Evolutionary conservation across 164 flowering plant species (phyloP), one percentile per base, ranked within the genome.

Genomic region (Aristolochia californica): DNA sequence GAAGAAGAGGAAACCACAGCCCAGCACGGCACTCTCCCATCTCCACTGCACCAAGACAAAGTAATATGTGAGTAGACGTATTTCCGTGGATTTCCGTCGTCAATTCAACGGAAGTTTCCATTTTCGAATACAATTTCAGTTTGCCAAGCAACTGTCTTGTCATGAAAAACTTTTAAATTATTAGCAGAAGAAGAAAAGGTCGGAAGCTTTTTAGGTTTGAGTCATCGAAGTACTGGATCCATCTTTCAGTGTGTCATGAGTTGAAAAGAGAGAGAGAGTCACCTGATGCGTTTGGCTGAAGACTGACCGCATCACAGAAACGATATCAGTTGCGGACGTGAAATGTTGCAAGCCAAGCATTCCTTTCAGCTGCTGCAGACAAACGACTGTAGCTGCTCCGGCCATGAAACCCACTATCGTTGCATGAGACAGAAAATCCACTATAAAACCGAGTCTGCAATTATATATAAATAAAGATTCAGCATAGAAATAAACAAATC

Each of bases 331-430:
- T 1, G 53, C 67, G 26, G 75, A 81, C 20, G 99, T 93, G 72
- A 93, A 93, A 57, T 81, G 88, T 0, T 69, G 68, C 13, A 93
- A 79, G 0, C 99, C 99, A 13, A 93, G 78, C 1, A 93, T 75
- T 22, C 90, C 87, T 74, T 93, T 93, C 0, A 93, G 82, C 68
- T 93, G 99, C 55, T 93, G 99, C 20, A 93, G 78, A 58, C 76
- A 70, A 26, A 93, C 96, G 38, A 93, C 96, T 5, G 95, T 89
- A 0, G 99, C 99, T 22, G 97, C 97, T 52, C 99, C 99, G 2
- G 67, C 91, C 99, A 93, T 93, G 77, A 93, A 93, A 48, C 99
- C 99, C 24, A 87, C 87, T 65, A 89, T 89, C 8, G 99, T 77
- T 61, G 99, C 95, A 70, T 93, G 99, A 20, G 99, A 93, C 40